These are phyloP conservation scores for Gentiana straminea DNA, from an alignment of 257 asterid genomes.

Conservation along the genomic window DNA sequence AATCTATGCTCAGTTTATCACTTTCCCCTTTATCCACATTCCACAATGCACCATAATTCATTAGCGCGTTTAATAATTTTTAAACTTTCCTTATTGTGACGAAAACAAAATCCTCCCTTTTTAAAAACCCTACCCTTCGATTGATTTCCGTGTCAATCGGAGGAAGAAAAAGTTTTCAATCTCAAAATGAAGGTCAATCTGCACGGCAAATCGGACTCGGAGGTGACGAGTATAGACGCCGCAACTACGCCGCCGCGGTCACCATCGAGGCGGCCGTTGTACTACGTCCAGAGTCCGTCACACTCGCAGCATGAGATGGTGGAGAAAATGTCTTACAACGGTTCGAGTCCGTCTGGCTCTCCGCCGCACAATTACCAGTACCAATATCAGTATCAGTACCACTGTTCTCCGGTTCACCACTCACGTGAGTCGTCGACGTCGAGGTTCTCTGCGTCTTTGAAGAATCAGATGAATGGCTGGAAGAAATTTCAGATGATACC, in stretches of 20 bases:
- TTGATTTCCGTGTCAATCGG: too few species aligned
- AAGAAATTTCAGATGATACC: constrained; percentile 33
- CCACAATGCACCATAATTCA: too few species aligned
- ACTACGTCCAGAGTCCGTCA: constrained; percentile 91
- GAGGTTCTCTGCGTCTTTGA: constrained; percentile 62
- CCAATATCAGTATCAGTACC: constrained; percentile 39
- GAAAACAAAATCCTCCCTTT: too few species aligned
- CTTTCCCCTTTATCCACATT: too few species aligned
- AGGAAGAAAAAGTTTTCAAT: too few species aligned
- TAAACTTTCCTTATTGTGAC: too few species aligned
- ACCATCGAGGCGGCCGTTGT: constrained; percentile 68
- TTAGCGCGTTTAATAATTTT: too few species aligned
- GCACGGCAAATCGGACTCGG: constrained; percentile 89
- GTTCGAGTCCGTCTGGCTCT: constrained; percentile 73
- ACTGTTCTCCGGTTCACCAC: constrained; percentile 92
- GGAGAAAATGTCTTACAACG: constrained; percentile 68
- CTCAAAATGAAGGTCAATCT: constrained; percentile 36
- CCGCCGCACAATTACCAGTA: constrained; percentile 39
- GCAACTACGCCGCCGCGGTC: constrained; percentile 56
- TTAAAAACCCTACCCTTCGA: too few species aligned
- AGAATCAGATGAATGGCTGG: constrained; percentile 49
- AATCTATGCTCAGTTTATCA: too few species aligned
- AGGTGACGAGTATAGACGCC: constrained; percentile 68
- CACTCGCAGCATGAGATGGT: constrained; percentile 55
- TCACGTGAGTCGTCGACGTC: constrained; percentile 90